Base-by-base conservation (phyloP, 75 land plant species). In the Ceratopteris richardii region DNA sequence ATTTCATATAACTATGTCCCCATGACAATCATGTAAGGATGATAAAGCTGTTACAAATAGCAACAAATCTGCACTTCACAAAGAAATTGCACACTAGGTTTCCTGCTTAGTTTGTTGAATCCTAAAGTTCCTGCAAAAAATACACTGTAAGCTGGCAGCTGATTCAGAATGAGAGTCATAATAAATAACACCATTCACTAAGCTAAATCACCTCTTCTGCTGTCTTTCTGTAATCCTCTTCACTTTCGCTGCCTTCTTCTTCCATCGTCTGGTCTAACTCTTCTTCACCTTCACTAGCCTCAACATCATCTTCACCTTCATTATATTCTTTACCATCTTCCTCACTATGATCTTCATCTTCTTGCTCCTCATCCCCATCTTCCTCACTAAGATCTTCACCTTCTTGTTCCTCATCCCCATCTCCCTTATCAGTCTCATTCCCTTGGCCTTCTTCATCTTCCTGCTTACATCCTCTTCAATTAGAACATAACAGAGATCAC, bases 371-470 rank as follows among this genome's bases (percentile, higher is more conserved):
- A 53, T 65, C 72, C 0, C 71, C 76, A 28, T 55, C 79, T 25
- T 13, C 82, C 0, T 70, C 75, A 1, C 7, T 40, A 1, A 31
- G 16, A 3, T n/a, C 60, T n/a, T 57, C 60, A 28, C 47, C 73
- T 25, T 82, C 81, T 62, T 67, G 66, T 24, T 62, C 42, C 13
- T 40, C 63, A 4, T 61, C 52, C 25, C 44, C 52, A 39, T 33
- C 62, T 19, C 40, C 62, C 27, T 7, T 3, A 2, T 66, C 51
- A 20, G 42, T 51, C 26, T 60, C 63, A 12, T 6, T 20, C 13
- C 58, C 66, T 25, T 80, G 82, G 11, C 83, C 90, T 40, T 19
- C 80, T 47, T 82, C 90, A 59, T 86, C 86, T 72, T 76, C 51
- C 47, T 43, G 53, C 51, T 66, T 39, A 52, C 33, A 29, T 19